Percentiles rank a stretch among this genome's conserved stretches.
phyloP scores from a whole-genome alignment of 805 yeast genomes.

The Ascoidea rubescens region DNA sequence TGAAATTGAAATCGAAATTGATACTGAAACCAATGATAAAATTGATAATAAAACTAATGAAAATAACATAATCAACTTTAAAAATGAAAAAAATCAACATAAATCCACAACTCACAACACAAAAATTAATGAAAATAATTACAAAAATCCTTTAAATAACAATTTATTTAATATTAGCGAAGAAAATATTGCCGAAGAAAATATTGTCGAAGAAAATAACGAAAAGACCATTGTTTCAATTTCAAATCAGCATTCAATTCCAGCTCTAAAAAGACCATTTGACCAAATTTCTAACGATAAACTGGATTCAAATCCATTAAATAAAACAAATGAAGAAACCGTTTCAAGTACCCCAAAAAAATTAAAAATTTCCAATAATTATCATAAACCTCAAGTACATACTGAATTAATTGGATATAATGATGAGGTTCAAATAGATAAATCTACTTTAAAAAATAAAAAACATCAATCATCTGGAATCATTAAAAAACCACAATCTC shows the following conservation, averaged over 20 bases:
- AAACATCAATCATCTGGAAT: constrained; percentile 5
- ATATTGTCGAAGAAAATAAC: neutral
- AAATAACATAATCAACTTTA: constrained; percentile 1
- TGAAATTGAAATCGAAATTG: neutral
- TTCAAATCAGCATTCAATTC: too few species aligned
- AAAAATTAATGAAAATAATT: constrained; percentile 22
- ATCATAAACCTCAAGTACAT: neutral
- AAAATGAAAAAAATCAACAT: neutral
- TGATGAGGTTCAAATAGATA: neutral
- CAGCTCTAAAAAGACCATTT: too few species aligned
- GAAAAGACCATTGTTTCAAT: constrained; percentile 19
- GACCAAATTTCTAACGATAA: neutral
- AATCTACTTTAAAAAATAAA: neutral
- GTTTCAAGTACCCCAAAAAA: too few species aligned
- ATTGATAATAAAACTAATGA: neutral
- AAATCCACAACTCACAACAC: constrained; percentile 6
- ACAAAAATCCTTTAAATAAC: constrained; percentile 1
- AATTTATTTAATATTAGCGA: neutral
- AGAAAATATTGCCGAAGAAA: neutral
- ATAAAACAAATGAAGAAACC: neutral
- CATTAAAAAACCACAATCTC: constrained; percentile 35
- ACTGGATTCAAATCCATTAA: neutral
- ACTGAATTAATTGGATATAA: too few species aligned
- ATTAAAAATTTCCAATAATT: neutral
- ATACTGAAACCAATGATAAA: neutral